A percentile compares a stretch with the other conserved stretches of the same genome.
phyloP scores from a whole-genome alignment of 805 yeast genomes.

The Ogataea methanolica region DNA sequence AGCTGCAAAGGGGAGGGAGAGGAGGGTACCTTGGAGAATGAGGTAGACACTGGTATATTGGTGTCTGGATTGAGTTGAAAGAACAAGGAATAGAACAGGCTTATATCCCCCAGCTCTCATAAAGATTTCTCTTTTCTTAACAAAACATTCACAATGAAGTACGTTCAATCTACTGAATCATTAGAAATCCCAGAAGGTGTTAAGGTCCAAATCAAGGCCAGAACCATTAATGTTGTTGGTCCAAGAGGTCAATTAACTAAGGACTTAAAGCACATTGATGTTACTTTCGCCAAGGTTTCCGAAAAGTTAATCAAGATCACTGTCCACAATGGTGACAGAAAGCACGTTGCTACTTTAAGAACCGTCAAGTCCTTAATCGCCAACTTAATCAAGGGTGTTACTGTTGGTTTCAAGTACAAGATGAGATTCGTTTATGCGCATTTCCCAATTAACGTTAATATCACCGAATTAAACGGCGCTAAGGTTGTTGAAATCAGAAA shows the following conservation, averaged over 20 bases:
- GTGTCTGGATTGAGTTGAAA: too few relatives aligned
- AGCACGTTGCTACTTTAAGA: constrained; percentile 99
- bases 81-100: too few relatives aligned
- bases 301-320: constrained; percentile 76
- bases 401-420: constrained; percentile 99
- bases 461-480: constrained; percentile 71
- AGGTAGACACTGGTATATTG: too few relatives aligned
- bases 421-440: constrained; percentile 99
- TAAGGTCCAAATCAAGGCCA: constrained; percentile 84
- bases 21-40: not conserved
- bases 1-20: not conserved
- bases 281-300: constrained; percentile 78
- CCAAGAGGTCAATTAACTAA: constrained; percentile 95
- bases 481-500: constrained; percentile 93
- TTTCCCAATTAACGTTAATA: constrained; percentile 99
- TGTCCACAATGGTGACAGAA: constrained; percentile 99
- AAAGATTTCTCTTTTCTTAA: not conserved
- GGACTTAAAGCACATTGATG: constrained; percentile 91
- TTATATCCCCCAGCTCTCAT: not conserved
- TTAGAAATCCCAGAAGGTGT: constrained; percentile 87
- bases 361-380: constrained; percentile 93
- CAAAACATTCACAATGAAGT: constrained; percentile 41
- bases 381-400: constrained; percentile 97
- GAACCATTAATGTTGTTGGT: constrained; percentile 86
- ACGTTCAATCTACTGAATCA: constrained; percentile 56